Base-by-base conservation (phyloP, 2,329 filamentous ascomycete genomes). In the Metarhizium humberi region DNA sequence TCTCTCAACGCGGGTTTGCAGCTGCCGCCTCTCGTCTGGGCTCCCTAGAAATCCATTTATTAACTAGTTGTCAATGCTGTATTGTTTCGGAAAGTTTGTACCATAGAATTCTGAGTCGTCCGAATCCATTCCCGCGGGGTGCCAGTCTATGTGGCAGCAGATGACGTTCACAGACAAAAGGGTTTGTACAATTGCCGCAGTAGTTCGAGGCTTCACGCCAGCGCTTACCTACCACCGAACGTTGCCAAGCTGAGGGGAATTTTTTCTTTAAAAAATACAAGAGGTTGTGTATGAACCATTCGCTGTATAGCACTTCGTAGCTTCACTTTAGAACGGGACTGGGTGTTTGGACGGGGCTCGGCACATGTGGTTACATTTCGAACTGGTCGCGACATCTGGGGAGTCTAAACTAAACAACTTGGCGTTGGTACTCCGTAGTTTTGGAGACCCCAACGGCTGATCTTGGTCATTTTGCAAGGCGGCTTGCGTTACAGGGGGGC, bases 41-140 rank as follows among this genome's bases (percentile, higher is more conserved):
- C 82, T 78, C 52, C 86, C 85, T 88, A 60, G 29, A 25, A 11
- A 6, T 29, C 13, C 10, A 47, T 29, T 14, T 16, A 16, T 48
- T 48, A 40, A 16, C 14, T 4, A 11, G 10, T 13, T 3, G 11
- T 3, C 20, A 13, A 48, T 10, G 30, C 6, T 3, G 43, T 5
- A 29, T 7, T 30, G 20, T 20, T 29, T 48, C 10, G 13, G 14
- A 10, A 25, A 48, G n/a, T 36, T n/a, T 38, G 34, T 69, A 80
- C 80, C 80, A 56, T 82, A 82, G 61, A 82, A 82, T 52, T 80
- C 78, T 1, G 79, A 82, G 54, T 82, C 78, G 14, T 75, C 75
- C 11, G 68, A 69, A 55, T 72, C 70, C 74, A 74, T 75, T 34
- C 48, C 45, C 45, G 34, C 10, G 32, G 32, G 32, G 32, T 34